These are phyloP conservation scores for Rhytidiadelphus loreus DNA, from an alignment of 225 moss, liverwort and hornwort genomes.

Conservation along the genomic window DNA sequence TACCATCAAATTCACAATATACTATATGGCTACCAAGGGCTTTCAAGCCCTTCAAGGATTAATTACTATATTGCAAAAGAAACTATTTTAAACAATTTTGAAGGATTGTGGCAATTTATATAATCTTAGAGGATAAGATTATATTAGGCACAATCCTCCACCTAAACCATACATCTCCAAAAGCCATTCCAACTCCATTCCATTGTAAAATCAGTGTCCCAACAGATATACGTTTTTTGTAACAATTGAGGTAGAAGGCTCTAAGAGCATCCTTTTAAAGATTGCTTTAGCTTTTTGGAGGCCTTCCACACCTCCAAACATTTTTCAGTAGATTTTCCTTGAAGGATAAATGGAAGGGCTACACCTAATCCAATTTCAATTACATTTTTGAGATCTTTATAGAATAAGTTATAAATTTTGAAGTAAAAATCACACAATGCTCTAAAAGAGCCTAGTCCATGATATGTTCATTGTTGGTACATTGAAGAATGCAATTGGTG, in stretches of 20 bases:
- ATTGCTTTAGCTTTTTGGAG: neutral
- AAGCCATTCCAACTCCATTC: neutral
- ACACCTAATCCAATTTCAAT: neutral
- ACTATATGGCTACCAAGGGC: too few species aligned
- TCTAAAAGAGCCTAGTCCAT: accelerated
- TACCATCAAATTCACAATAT: too few species aligned
- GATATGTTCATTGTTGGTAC: neutral
- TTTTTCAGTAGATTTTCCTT: neutral
- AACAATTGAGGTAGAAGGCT: neutral
- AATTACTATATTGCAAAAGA: neutral
- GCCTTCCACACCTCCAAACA: neutral
- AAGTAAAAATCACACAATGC: neutral
- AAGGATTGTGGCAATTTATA: neutral
- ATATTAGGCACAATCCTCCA: neutral
- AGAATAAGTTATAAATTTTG: neutral
- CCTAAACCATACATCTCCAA: neutral
- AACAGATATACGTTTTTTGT: neutral
- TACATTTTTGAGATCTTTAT: neutral
- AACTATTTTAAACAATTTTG: accelerated
- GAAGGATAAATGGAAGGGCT: neutral
- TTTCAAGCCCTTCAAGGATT: neutral
- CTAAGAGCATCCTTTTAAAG: neutral
- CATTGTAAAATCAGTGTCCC: neutral
- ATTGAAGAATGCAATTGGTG: neutral
- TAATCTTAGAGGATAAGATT: neutral